phyloP scores from a whole-genome alignment of 768 basidiomycete species.

The Trametes meyenii region DNA sequence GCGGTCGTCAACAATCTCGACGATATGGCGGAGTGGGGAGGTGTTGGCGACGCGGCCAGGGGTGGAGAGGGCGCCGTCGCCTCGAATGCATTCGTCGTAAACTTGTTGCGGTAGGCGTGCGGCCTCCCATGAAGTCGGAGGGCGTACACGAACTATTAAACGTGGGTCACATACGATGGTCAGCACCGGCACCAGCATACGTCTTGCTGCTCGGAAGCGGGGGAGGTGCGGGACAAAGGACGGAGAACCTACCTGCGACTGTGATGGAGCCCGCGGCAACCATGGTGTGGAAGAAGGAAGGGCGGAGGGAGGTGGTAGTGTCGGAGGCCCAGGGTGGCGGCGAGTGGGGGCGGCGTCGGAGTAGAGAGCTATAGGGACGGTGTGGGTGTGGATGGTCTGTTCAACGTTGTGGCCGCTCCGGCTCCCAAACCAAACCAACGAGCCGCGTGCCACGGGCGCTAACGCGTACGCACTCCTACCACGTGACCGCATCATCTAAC shows the following conservation, averaged over 20 bases:
- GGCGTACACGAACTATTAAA: conserved; percentile 83
- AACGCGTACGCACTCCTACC: conserved; percentile 4
- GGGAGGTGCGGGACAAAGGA: conserved; percentile 15
- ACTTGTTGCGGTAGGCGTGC: conserved; percentile 68
- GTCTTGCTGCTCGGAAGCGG: background rate
- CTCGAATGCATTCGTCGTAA: conserved; percentile 70
- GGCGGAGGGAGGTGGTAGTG: conserved; percentile 5
- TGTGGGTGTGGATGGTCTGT: conserved; percentile 9
- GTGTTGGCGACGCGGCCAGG: conserved; percentile 50
- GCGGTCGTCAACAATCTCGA: conserved; percentile 91
- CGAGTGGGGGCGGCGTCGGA: conserved; percentile 10
- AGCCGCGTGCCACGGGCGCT: conserved; percentile 26
- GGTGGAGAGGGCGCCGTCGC: conserved; percentile 85
- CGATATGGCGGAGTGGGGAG: conserved; percentile 70
- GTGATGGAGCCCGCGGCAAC: conserved; percentile 87
- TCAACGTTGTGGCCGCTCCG: conserved; percentile 18
- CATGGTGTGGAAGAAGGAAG: conserved; percentile 43
- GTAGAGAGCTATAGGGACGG: conserved; percentile 4
- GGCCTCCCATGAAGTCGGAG: conserved; percentile 83
- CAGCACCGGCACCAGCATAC: background rate
- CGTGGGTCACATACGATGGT: background rate
- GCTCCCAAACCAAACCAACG: conserved; percentile 22
- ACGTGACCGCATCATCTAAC: conserved; percentile 20
- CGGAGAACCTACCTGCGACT: conserved; percentile 64
- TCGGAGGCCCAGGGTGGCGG: conserved; percentile 13